Conservation (phyloP, 176 grass and related monocot species). For the Oryza rufipogon region DNA sequence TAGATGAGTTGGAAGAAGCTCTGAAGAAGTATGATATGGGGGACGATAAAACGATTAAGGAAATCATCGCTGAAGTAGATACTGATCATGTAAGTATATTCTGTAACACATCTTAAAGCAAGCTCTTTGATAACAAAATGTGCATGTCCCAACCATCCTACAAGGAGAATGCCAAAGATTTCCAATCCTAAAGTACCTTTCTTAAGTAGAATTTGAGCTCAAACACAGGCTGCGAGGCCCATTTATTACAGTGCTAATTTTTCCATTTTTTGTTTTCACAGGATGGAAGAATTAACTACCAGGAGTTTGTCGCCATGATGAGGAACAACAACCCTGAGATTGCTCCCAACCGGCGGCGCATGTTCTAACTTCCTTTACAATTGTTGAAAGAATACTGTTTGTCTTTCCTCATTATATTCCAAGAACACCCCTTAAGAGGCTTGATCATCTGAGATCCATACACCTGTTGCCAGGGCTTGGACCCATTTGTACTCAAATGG, state of each 20-base stretch:
- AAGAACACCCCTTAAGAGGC: slow-evolving; percentile 4
- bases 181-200: slow-evolving; percentile 17
- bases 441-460: slow-evolving; percentile 20
- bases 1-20: slow-evolving; percentile 98
- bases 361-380: slow-evolving; percentile 41
- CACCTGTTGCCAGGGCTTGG: not conserved
- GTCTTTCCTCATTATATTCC: slow-evolving; percentile 18
- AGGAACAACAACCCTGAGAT: slow-evolving; percentile 73
- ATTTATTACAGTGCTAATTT: slow-evolving; percentile 28
- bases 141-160: not conserved
- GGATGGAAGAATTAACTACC: slow-evolving; percentile 99
- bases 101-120: not conserved
- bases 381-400: slow-evolving; percentile 15
- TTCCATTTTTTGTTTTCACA: slow-evolving; percentile 36
- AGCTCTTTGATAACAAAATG: not conserved
- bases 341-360: slow-evolving; percentile 60
- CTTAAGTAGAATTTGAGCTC: not conserved
- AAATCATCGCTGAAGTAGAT: slow-evolving; percentile 98
- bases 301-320: slow-evolving; percentile 99
- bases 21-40: slow-evolving; percentile 97
- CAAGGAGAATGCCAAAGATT: not conserved
- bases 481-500: not conserved
- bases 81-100: slow-evolving; percentile 70
- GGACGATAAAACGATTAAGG: slow-evolving; percentile 97
- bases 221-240: not conserved